Conservation (phyloP, 345 rosid genomes). For the Citrus inodora region DNA sequence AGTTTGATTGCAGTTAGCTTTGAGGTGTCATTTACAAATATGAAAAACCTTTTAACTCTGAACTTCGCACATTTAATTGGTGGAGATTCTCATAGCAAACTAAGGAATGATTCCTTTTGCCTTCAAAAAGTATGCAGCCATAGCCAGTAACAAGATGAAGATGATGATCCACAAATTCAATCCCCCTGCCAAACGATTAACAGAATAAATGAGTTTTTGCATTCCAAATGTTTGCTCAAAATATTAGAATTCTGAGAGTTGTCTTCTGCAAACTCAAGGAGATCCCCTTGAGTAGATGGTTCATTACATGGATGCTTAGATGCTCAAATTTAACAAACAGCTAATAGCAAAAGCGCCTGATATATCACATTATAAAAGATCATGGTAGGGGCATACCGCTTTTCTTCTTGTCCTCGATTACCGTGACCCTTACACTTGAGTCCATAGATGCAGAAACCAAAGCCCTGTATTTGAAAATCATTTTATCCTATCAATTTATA, state of each 20-base stretch:
- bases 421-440: slow-evolving; percentile 82
- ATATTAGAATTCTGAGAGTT: neutral
- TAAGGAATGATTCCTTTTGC: slow-evolving; percentile 21
- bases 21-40: neutral
- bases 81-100: neutral
- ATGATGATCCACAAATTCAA: slow-evolving; percentile 34
- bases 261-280: neutral
- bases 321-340: no score
- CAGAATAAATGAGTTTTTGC: neutral
- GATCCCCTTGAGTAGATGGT: neutral
- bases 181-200: slow-evolving; percentile 34
- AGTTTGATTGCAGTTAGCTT: neutral
- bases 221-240: neutral
- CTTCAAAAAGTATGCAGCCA: slow-evolving; percentile 37
- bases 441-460: slow-evolving; percentile 81
- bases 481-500: neutral
- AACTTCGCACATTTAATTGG: neutral
- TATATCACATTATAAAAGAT: neutral
- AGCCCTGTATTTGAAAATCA: slow-evolving; percentile 47
- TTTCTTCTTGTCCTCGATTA: slow-evolving; percentile 38
- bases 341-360: neutral
- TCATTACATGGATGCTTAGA: neutral
- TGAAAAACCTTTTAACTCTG: neutral
- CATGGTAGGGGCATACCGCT: slow-evolving; percentile 32
- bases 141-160: slow-evolving; percentile 32